Percentiles rank a stretch among this genome's conserved stretches.
Conservation (phyloP, 1,284 basidiomycete species). For the Malassezia furfur region DNA sequence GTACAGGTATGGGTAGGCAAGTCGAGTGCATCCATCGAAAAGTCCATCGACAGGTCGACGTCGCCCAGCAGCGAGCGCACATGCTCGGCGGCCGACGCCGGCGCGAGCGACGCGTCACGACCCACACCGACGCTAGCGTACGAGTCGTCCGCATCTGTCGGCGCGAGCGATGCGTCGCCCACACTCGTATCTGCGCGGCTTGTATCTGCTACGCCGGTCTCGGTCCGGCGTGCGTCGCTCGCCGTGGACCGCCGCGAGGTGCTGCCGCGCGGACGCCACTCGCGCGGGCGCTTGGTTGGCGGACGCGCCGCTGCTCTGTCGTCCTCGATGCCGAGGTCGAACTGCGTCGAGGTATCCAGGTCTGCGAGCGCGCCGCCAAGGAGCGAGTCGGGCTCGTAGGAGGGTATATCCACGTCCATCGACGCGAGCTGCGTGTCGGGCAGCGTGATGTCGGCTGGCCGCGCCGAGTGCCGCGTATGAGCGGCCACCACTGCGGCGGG, state of each 20-base stretch:
- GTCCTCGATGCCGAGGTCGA: slow-evolving; percentile 50
- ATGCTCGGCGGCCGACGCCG: slow-evolving; percentile 1
- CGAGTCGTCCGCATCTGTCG: slow-evolving; percentile 48
- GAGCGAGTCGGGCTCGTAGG: slow-evolving; percentile 25
- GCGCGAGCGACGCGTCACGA: slow-evolving; percentile 28
- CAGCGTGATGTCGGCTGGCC: slow-evolving; percentile 62
- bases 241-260: slow-evolving; percentile 4
- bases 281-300: not conserved
- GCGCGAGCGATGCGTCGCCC: not conserved
- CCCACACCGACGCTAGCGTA: slow-evolving; percentile 36
- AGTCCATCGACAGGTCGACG: slow-evolving; percentile 16
- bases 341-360: slow-evolving; percentile 30
- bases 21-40: slow-evolving; percentile 6
- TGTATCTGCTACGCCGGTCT: not conserved
- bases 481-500: not conserved
- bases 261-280: slow-evolving; percentile 23
- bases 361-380: slow-evolving; percentile 32
- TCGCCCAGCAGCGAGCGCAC: slow-evolving; percentile 23
- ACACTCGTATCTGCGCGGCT: not conserved
- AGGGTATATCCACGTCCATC: slow-evolving; percentile 32
- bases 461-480: slow-evolving; percentile 51
- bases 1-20: not conserved
- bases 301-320: slow-evolving; percentile 48
- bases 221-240: not conserved
- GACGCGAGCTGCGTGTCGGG: slow-evolving; percentile 26